Evolutionary conservation across 352 stramenopile genomes (phyloP).

Genomic region (Blastocystis sp.): DNA sequence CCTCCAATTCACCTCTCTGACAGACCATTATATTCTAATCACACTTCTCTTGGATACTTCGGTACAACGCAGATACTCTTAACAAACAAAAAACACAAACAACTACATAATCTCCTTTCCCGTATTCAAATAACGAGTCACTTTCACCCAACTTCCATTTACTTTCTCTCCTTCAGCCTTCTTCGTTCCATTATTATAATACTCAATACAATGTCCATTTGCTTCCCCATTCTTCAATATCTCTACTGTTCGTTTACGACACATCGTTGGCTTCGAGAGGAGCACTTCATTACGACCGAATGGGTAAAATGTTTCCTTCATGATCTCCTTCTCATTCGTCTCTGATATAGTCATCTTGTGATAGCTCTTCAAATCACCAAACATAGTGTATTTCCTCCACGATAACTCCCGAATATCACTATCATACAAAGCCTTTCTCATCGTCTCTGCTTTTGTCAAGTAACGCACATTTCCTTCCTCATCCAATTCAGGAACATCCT

Average conservation of each 20-base stretch:
- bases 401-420: neutral
- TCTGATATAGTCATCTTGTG: neutral
- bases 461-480: neutral
- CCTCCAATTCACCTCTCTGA: neutral
- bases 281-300: neutral
- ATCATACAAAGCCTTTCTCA: neutral
- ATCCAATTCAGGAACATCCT: neutral
- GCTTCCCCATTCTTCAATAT: neutral
- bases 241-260: neutral
- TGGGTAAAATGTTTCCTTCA: neutral
- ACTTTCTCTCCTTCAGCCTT: neutral
- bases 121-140: conserved; percentile 22
- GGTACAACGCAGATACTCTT: neutral
- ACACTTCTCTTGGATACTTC: neutral
- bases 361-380: conserved; percentile 7
- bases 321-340: neutral
- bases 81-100: conserved; percentile 39
- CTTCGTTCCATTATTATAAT: conserved; percentile 56
- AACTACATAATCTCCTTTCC: conserved; percentile 2
- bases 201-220: neutral
- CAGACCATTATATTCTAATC: too few relatives aligned
- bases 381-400: conserved; percentile 1
- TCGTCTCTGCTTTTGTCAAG: neutral
- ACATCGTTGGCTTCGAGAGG: neutral
- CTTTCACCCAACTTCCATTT: neutral